Percentiles rank a stretch among this genome's conserved stretches.
Evolutionary conservation across 2,329 filamentous ascomycete genomes (phyloP).

Genomic region (Orbilia brochopaga): DNA sequence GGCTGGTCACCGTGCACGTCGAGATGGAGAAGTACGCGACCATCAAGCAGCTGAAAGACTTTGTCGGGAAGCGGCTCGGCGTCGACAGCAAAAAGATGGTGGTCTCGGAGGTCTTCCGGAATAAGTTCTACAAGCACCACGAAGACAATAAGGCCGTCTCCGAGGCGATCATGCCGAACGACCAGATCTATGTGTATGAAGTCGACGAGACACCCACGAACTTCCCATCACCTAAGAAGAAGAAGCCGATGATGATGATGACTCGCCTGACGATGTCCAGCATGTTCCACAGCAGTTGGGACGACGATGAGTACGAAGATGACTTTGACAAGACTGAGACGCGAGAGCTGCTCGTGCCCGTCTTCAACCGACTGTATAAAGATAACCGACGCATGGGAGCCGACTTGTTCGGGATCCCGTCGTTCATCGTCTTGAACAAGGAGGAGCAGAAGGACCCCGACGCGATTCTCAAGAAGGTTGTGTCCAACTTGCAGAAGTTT

Average conservation of each 20-base stretch:
- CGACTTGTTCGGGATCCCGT: constrained; percentile 54
- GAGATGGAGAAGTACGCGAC: constrained; percentile 79
- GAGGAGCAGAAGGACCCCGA: constrained; percentile 54
- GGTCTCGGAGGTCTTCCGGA: constrained; percentile 79
- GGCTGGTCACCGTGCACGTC: constrained; percentile 69
- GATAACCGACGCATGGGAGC: constrained; percentile 45
- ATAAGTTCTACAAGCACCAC: constrained; percentile 85
- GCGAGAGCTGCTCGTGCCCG: constrained; percentile 61
- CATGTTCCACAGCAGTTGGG: constrained; percentile 49
- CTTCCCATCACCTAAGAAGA: constrained; percentile 67
- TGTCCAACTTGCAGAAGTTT: constrained; percentile 53
- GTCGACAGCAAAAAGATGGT: constrained; percentile 74
- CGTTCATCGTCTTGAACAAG: constrained; percentile 53
- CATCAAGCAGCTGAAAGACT: constrained; percentile 72
- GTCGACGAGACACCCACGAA: constrained; percentile 81
- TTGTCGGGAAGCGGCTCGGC: constrained; percentile 71
- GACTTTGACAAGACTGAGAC: constrained; percentile 60
- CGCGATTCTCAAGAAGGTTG: constrained; percentile 53
- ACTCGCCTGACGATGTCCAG: constrained; percentile 55
- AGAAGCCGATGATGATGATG: constrained; percentile 56
- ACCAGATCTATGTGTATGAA: constrained; percentile 76
- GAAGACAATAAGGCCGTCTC: constrained; percentile 72
- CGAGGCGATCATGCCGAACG: constrained; percentile 71
- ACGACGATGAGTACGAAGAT: constrained; percentile 58
- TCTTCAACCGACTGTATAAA: constrained; percentile 60